Base-by-base conservation (phyloP, 495 filamentous ascomycete genomes). In the Apiosordaria backusii region DNA sequence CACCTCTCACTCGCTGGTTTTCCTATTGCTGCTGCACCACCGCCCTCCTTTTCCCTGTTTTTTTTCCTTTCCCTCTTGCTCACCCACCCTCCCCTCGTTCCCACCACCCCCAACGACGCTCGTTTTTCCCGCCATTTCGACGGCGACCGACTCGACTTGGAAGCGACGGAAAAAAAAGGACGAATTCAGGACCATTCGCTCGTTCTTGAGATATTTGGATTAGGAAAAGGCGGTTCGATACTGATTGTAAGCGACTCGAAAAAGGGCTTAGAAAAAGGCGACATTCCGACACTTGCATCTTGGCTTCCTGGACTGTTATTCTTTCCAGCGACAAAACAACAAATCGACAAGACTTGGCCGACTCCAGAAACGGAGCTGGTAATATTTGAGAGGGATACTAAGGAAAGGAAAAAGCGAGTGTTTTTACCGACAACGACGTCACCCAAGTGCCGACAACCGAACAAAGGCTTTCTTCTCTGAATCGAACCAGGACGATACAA, bases 361-460 rank as follows among this genome's bases (percentile, higher is more conserved):
- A 45, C 35, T 45, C 35, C 35, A 45, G 35, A 45, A 45, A 9
- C 9, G 35, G 35, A 45, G 35, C 35, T 45, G 35, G 9, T 15
- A 45, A 15, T 45, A 45, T 6, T 45, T 45, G 35, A 45, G 35
- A 45, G 35, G 35, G 35, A 45, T 45, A 45, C 35, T 15, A 45
- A 45, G 35, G 35, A 45, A 45, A 15, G 35, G n/a, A n/a, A 45
- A 45, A 45, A 13, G 35, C 35, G 35, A 18, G 9, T 45, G 35
- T 45, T 45, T n/a, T 55, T 55, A 23, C 22, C n/a, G 52, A 55
- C 7, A 55, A 18, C 52, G 52, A 55, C 52, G 52, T 55, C 52
- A 55, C 52, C 35, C 35, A 13, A 45, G 35, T 45, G 35, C 35
- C 35, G 52, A 55, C 52, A n/a, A 22, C 52, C 52, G 10, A 19